Evolutionary conservation across 192 early-diverging fungal species (phyloP), one percentile per base, ranked within the genome.

Genomic region (Umbelopsis isabellina): DNA sequence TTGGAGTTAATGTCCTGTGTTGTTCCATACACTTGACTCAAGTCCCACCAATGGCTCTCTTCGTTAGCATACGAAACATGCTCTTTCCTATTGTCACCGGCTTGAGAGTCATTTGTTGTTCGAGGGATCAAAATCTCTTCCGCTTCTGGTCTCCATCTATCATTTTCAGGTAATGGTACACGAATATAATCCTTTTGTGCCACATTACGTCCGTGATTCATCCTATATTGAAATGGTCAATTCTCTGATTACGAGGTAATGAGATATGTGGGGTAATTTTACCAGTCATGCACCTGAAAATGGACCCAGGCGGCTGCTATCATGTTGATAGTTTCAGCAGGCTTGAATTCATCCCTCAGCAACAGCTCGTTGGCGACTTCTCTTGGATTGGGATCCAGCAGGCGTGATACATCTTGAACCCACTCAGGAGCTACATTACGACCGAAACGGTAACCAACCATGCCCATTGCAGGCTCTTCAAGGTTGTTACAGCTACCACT

Each of bases 211-310:
- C 33, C 33, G 37, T 61, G 55, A 30, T 30, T 61, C 55, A 61
- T 61, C 55, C 55, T 61, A 61, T 10, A 41, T 6, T 41, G 1
- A 10, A 41, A 41, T 4, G 37, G 37, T 41, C 37, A 41, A 10
- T 41, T n/a, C n/a, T n/a, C n/a, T n/a, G n/a, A n/a, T n/a, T n/a
- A n/a, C n/a, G n/a, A n/a, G n/a, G n/a, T n/a, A n/a, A 13, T 49
- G 48, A 49, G 48, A 41, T 41, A 5, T 10, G 7, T 41, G 10
- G 37, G 10, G 10, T 10, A 41, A 5, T 10, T 25, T 35, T 61
- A 61, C 55, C 55, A 61, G 27, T 61, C 55, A 18, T 61, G 55
- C 7, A 61, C 30, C 25, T 61, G 55, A 30, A 61, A 61, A 13
- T 61, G 55, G 2, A 61, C 30, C 55, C 55, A 61, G 16, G 55